phyloP scores from a whole-genome alignment of 495 filamentous ascomycete species.

The Neurospora sublineolata region DNA sequence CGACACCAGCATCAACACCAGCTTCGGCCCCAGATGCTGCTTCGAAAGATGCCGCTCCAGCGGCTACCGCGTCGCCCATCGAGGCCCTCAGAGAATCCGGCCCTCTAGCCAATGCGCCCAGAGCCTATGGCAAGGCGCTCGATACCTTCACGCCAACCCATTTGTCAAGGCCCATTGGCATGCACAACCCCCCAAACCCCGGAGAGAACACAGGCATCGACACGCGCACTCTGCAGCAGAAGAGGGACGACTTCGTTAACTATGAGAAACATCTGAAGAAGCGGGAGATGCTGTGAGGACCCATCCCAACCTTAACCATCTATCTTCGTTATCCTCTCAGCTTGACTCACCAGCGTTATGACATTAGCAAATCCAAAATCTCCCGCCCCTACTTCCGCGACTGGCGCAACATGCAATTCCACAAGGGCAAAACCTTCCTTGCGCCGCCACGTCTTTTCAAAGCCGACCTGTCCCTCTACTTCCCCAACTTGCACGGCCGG shows the following conservation, averaged over 20 bases:
- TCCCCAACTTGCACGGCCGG: conserved; percentile 78
- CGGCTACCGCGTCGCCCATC: not conserved
- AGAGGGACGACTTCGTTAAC: conserved; percentile 69
- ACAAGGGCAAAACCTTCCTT: conserved; percentile 80
- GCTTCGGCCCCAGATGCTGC: not conserved
- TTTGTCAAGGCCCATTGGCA: conserved; percentile 71
- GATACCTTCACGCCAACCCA: conserved; percentile 53
- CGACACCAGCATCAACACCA: conserved; percentile 3
- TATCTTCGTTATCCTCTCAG: not conserved
- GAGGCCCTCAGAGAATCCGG: conserved; percentile 8
- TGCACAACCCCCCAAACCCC: conserved; percentile 53
- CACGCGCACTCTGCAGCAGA: conserved; percentile 49
- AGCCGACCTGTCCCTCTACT: conserved; percentile 65
- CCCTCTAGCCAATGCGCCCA: conserved; percentile 38
- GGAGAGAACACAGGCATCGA: conserved; percentile 78
- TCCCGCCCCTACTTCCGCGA: conserved; percentile 85
- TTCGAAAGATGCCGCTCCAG: conserved; percentile 1
- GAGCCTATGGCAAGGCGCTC: conserved; percentile 43
- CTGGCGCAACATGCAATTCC: conserved; percentile 69
- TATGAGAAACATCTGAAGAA: conserved; percentile 70
- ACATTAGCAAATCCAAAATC: conserved; percentile 43
- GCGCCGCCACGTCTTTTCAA: conserved; percentile 68
- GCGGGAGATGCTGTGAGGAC: conserved; percentile 56
- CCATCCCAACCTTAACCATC: not conserved
- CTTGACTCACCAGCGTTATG: not conserved